phyloP scores from a whole-genome alignment of 1,284 basidiomycete genomes.

The Ceratobasidium sp. region DNA sequence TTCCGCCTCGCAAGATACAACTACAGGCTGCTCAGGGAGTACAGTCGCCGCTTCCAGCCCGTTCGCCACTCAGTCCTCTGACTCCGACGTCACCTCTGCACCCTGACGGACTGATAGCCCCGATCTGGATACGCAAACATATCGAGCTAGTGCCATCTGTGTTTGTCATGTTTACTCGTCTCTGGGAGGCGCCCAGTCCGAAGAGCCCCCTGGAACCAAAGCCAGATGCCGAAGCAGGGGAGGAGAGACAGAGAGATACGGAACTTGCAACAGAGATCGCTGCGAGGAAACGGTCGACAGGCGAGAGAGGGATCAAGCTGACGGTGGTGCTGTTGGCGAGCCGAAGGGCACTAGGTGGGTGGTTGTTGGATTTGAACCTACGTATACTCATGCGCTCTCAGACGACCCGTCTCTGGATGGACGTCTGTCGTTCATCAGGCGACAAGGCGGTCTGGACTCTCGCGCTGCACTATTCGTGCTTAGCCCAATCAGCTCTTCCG shows the following conservation, averaged over 20 bases:
- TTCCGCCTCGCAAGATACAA: slow-evolving; percentile 88
- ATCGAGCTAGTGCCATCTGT: slow-evolving; percentile 91
- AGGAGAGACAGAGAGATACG: slow-evolving; percentile 80
- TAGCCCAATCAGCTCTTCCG: slow-evolving; percentile 85
- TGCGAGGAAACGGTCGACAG: slow-evolving; percentile 80
- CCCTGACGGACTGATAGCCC: slow-evolving; percentile 95
- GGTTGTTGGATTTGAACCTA: background rate
- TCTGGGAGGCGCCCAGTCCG: slow-evolving; percentile 75
- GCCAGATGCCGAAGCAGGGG: slow-evolving; percentile 70
- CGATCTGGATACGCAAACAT: slow-evolving; percentile 97
- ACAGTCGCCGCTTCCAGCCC: slow-evolving; percentile 58
- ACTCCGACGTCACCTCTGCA: slow-evolving; percentile 89
- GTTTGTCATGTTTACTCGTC: slow-evolving; percentile 89
- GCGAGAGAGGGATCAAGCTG: slow-evolving; percentile 91
- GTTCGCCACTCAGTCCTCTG: slow-evolving; percentile 92
- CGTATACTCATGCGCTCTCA: slow-evolving; percentile 55
- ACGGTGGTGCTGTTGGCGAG: slow-evolving; percentile 94
- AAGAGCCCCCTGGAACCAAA: slow-evolving; percentile 64
- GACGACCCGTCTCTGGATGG: slow-evolving; percentile 88
- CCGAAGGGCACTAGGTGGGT: slow-evolving; percentile 81
- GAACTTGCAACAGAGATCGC: slow-evolving; percentile 85
- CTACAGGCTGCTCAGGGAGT: slow-evolving; percentile 62
- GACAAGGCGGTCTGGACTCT: slow-evolving; percentile 90
- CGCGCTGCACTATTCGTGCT: slow-evolving; percentile 94
- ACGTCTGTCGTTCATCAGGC: slow-evolving; percentile 86